Conservation (phyloP, 192 early-diverging fungal species). For the Coemansia sp. region DNA sequence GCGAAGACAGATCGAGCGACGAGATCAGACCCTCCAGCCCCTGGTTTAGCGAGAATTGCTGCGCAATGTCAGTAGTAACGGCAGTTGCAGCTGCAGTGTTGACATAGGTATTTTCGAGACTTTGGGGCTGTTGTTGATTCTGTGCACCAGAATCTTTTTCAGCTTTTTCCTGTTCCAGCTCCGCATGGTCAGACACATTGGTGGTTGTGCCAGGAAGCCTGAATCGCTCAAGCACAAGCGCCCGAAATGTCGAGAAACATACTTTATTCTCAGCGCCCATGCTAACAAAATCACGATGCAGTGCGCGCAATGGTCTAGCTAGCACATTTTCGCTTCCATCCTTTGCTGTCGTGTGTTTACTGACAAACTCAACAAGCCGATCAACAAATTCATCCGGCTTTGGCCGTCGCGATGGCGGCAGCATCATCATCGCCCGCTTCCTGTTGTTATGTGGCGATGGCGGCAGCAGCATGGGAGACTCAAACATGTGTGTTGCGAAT, state of each 20-base stretch:
- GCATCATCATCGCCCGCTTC: background rate
- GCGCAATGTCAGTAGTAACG: background rate
- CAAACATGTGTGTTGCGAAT: constrained; percentile 8
- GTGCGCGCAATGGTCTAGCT: constrained; percentile 15
- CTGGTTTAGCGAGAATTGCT: constrained; percentile 7
- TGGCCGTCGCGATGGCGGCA: constrained; percentile 19
- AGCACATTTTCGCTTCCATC: background rate
- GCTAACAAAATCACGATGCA: constrained; percentile 25
- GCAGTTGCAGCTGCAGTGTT: background rate
- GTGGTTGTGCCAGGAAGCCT: background rate
- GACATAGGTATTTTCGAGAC: background rate
- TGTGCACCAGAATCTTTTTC: background rate
- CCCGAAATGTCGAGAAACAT: constrained; percentile 32
- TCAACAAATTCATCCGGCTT: constrained; percentile 14
- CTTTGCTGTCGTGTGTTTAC: constrained; percentile 1
- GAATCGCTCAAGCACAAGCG: constrained; percentile 20
- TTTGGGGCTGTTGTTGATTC: background rate
- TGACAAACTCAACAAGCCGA: constrained; percentile 11
- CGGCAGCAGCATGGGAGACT: background rate
- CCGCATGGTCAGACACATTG: background rate
- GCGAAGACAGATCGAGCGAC: background rate
- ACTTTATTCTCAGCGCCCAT: constrained; percentile 6
- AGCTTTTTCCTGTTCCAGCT: background rate
- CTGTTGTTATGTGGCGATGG: too few species aligned
- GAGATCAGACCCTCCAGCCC: background rate